phyloP scores from a whole-genome alignment of 108 stramenopile species.

The Parmales sp. region DNA sequence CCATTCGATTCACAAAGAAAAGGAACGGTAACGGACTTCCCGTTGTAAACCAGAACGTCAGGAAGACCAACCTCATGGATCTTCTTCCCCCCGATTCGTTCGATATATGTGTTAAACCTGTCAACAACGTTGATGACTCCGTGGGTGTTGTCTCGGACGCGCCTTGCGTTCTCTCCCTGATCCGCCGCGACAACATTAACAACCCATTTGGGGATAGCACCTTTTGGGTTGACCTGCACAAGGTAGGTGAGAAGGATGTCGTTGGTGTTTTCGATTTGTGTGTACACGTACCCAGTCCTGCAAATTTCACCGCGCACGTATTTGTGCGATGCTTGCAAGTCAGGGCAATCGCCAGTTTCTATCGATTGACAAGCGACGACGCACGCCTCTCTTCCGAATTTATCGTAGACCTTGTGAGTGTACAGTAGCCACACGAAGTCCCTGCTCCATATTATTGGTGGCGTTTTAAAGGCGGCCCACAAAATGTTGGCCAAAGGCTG shows the following conservation, averaged over 20 bases:
- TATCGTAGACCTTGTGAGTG: neutral
- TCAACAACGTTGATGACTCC: neutral
- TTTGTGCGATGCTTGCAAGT: neutral
- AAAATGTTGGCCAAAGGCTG: constrained; percentile 1
- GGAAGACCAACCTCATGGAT: neutral
- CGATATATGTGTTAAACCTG: neutral
- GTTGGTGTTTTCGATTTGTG: neutral
- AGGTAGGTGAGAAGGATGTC: constrained; percentile 2
- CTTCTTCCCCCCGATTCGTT: neutral
- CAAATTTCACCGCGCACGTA: neutral
- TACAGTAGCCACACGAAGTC: constrained; percentile 2
- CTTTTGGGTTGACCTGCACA: neutral
- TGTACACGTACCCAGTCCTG: neutral
- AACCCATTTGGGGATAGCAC: constrained; percentile 1
- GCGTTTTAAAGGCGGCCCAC: neutral
- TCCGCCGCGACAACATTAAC: constrained; percentile 1
- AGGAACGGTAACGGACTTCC: neutral
- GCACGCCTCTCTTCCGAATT: neutral
- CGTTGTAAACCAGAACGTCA: neutral
- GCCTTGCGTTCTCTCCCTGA: constrained; percentile 2
- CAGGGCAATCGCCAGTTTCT: neutral
- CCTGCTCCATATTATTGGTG: neutral
- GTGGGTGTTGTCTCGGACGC: neutral
- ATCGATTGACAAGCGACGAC: constrained; percentile 3
- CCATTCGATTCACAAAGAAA: neutral